These are phyloP conservation scores for Dioscorea zingiberensis DNA, from an alignment of 106 monocot genomes.

Conservation along the genomic window DNA sequence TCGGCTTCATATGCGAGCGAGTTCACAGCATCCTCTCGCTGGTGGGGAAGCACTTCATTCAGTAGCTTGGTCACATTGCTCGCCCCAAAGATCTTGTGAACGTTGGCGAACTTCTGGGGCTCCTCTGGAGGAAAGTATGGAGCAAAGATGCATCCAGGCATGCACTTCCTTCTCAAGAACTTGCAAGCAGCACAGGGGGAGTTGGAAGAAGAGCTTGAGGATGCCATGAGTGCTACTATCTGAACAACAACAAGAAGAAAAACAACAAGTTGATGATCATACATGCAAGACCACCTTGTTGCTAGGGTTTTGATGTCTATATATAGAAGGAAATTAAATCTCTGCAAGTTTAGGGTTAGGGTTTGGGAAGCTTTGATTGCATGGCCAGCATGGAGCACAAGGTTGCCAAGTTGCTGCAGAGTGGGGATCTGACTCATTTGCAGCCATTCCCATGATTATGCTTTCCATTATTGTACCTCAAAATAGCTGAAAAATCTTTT, in stretches of 20 bases:
- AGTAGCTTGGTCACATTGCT: conserved; percentile 66
- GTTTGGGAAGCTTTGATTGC: too few species aligned
- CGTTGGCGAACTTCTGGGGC: conserved; percentile 56
- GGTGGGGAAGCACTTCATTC: conserved; percentile 49
- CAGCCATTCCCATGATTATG: not conserved
- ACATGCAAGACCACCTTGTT: too few species aligned
- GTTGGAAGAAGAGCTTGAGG: conserved; percentile 10
- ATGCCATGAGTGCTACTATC: conserved; percentile 8
- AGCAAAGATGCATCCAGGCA: conserved; percentile 61
- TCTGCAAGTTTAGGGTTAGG: too few species aligned
- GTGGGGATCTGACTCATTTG: too few species aligned
- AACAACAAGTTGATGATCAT: too few species aligned
- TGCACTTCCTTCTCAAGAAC: conserved; percentile 58
- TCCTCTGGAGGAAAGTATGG: conserved; percentile 67
- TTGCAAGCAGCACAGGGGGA: conserved; percentile 73
- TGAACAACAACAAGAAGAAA: not conserved
- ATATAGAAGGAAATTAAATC: too few species aligned
- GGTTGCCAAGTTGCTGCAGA: too few species aligned
- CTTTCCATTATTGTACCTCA: not conserved
- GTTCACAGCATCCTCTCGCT: conserved; percentile 62
- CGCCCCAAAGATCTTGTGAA: conserved; percentile 68
- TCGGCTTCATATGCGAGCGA: conserved; percentile 71
- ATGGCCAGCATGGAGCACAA: too few species aligned
- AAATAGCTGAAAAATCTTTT: too few species aligned
- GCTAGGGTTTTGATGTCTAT: too few species aligned